phyloP scores from a whole-genome alignment of 805 yeast genomes.

The Scheffersomyces lignosus region DNA sequence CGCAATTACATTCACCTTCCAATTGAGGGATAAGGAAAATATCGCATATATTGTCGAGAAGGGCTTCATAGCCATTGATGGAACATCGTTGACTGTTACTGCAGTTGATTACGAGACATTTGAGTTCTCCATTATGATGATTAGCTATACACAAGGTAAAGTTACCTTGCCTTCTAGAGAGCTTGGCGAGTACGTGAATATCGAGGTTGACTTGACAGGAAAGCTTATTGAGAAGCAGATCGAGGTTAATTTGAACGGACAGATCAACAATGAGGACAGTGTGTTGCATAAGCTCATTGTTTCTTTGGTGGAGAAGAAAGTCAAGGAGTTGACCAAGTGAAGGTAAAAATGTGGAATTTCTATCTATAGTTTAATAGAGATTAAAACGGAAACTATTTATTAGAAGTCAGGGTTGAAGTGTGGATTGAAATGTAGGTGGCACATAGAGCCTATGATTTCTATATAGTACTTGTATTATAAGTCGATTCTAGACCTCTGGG shows the following conservation, averaged over 20 bases:
- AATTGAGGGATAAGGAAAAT: slow-evolving; percentile 60
- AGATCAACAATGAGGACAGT: slow-evolving; percentile 49
- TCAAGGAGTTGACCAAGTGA: slow-evolving; percentile 10
- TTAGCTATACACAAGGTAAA: slow-evolving; percentile 82
- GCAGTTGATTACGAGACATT: slow-evolving; percentile 59
- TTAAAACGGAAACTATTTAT: too few species aligned
- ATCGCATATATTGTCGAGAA: slow-evolving; percentile 85
- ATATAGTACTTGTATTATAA: too few species aligned
- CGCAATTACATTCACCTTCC: slow-evolving; percentile 73
- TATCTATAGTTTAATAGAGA: too few species aligned
- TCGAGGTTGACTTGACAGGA: slow-evolving; percentile 94
- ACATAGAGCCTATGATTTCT: too few species aligned
- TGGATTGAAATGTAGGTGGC: too few species aligned
- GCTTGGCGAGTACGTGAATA: slow-evolving; percentile 69
- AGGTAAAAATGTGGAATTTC: too few species aligned
- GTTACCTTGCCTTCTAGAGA: slow-evolving; percentile 71
- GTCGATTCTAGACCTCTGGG: too few species aligned
- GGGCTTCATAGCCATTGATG: slow-evolving; percentile 92
- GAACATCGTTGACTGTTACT: slow-evolving; percentile 88
- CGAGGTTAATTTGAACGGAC: slow-evolving; percentile 51
- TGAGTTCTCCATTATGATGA: slow-evolving; percentile 84
- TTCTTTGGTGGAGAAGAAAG: slow-evolving; percentile 30
- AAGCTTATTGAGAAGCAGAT: slow-evolving; percentile 90
- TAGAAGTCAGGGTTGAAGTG: too few species aligned
- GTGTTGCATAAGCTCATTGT: slow-evolving; percentile 50